These are phyloP conservation scores for Prunus fruticosa DNA, from an alignment of 306 rosid species.

Conservation along the genomic window DNA sequence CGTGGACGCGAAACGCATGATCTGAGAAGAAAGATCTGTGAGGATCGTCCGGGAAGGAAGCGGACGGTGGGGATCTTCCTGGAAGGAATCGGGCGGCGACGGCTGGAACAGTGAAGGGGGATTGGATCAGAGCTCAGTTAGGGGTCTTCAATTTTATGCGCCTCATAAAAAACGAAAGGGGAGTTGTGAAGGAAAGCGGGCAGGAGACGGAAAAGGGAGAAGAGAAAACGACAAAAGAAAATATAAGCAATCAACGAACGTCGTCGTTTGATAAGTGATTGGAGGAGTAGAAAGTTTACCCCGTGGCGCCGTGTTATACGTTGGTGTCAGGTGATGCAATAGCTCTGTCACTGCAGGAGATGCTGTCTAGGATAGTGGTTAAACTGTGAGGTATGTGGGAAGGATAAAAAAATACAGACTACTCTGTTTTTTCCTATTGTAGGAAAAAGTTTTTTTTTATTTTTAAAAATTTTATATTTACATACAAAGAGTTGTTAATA, in stretches of 20 bases:
- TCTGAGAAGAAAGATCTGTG: background rate
- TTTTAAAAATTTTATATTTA: too few species aligned
- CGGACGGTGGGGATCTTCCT: background rate
- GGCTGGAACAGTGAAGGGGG: background rate
- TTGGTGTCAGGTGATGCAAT: background rate
- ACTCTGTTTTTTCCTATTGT: too few species aligned
- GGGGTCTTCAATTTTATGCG: background rate
- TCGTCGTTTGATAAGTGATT: background rate
- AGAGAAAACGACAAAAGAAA: conserved; percentile 14
- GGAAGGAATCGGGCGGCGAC: conserved; percentile 17
- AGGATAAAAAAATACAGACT: background rate
- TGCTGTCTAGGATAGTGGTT: background rate
- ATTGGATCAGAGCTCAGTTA: conserved; percentile 22
- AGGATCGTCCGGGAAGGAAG: background rate
- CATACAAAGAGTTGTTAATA: too few species aligned
- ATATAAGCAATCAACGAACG: background rate
- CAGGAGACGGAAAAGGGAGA: background rate
- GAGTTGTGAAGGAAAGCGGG: background rate
- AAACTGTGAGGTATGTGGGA: background rate
- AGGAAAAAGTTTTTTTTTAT: too few species aligned
- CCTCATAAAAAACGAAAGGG: background rate
- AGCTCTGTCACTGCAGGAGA: conserved; percentile 2
- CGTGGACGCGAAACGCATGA: conserved; percentile 8
- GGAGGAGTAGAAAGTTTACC: background rate
- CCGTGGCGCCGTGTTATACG: conserved; percentile 15